Evolutionary conservation across 2,329 filamentous ascomycete species (phyloP), one percentile per base, ranked within the genome.

Genomic region (Sclerotiophoma versabilis): DNA sequence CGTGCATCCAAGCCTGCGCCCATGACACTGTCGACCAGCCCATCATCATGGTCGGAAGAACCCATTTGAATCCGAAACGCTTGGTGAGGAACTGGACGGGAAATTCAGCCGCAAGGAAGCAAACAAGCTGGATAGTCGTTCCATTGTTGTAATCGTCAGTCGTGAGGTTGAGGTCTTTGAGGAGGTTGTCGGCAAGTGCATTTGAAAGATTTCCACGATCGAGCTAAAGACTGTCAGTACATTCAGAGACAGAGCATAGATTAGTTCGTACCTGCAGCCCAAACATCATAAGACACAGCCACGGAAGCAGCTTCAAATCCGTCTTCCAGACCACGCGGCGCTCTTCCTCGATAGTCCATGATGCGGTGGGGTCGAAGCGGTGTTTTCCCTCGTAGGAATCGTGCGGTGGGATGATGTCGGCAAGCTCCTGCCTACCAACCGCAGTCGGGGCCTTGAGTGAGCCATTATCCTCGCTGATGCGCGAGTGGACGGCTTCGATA

Each of bases 41-140:
- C 23, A 79, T 64, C 73, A 78, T 78, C 66, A 79, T 73, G 33
- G 72, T 69, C 1, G 77, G 77, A 3, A 79, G 72, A 49, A 77
- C 74, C 30, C 70, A 70, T 48, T 77, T 75, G 47, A 78, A 77
- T 0, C 78, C 77, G 29, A 72, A 70, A 23, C 76, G 71, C 56
- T 80, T 80, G 20, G 76, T 78, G 27, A 79, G 70, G n/a, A 79
- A 69, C 32, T 62, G 64, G 0, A 77, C 77, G 0, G 78, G 78
- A 17, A 80, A 73, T 44, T 78, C 78, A 0, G 78, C 76, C 2
- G 63, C 59, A n/a, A 96, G 92, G 78, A 96, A 96, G 72, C 91
- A 92, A 20, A 84, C 83, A 75, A 91, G 92, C 79, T 95, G 93
- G 9, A 89, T 76, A 0, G 75, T 76, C 15, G 73, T 70, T 30